Conservation (phyloP, 2,329 filamentous ascomycete genomes). For the Diaporthe sp. region DNA sequence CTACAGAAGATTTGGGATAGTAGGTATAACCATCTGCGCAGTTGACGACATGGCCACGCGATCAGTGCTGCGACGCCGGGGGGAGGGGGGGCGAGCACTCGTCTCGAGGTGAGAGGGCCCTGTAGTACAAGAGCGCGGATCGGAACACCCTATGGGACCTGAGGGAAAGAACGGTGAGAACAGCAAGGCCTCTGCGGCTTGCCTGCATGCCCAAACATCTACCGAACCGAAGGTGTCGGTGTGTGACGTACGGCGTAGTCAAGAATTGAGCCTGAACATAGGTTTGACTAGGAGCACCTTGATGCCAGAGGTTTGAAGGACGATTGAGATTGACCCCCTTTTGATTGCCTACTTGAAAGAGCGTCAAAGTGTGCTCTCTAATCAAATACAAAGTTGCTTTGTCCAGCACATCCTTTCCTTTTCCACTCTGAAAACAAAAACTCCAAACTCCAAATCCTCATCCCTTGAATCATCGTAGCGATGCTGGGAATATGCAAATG, state of each 20-base stretch:
- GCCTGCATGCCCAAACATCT: not conserved
- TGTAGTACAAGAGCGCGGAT: not conserved
- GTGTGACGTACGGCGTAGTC: not conserved
- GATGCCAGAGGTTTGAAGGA: too few relatives aligned
- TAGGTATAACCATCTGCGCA: not conserved
- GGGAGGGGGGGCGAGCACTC: not conserved
- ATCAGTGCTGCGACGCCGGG: not conserved
- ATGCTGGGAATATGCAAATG: not conserved
- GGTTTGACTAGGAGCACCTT: not conserved
- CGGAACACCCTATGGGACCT: not conserved
- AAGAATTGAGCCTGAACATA: not conserved
- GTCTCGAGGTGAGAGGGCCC: not conserved
- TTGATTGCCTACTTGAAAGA: not conserved
- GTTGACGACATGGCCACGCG: not conserved
- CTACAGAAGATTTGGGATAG: not conserved
- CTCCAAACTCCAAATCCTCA: conserved; percentile 6
- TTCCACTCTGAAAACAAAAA: not conserved
- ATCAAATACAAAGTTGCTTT: not conserved
- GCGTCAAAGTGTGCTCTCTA: not conserved
- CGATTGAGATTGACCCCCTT: too few relatives aligned
- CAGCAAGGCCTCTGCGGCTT: too few relatives aligned
- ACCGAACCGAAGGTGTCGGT: not conserved
- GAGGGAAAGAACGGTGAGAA: too few relatives aligned
- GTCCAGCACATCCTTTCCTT: not conserved
- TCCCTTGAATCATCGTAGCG: not conserved